Base-by-base conservation (phyloP, 1,284 basidiomycete genomes). In the Ustilago trichophora region DNA sequence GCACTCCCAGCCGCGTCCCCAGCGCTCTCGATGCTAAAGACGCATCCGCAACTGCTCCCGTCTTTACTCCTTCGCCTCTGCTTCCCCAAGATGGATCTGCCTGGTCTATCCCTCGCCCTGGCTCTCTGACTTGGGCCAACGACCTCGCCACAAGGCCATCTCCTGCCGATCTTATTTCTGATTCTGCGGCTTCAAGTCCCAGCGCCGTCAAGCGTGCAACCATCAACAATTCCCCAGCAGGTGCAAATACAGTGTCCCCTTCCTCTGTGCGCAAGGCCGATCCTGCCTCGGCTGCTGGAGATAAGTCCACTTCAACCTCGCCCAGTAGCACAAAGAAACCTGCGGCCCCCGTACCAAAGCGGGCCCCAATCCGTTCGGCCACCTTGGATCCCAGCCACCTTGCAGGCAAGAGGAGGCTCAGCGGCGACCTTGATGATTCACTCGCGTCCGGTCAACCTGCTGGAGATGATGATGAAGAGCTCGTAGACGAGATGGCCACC, bases 311-410 rank as follows among this genome's bases (percentile, higher is more conserved):
- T 4, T 22, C 40, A 13, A 18, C 27, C 3, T 52, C 60, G 5
- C 48, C 53, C 0, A 56, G 16, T 38, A 49, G 15, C 44, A 35
- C 27, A 29, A 53, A 48, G 36, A 45, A 53, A 24, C 12, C 62
- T 19, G 51, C 54, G 9, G 51, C 62, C 8, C 50, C 62, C 21
- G 51, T 54, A 10, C 55, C 54, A 36, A 65, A 65, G 38, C 62
- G 55, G 13, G 65, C 58, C 3, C 65, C 65, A 9, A 58, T 68
- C 26, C 65, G 65, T 31, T 68, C 65, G 4, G 37, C 54, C 11
- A 68, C 65, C 10, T 25, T 68, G 6, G 65, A 68, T 15, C 58
- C 65, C 4, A 62, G 50, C 6, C 65, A 68, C 3, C 43, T 68
- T 12, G 57, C 50, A 19, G 22, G 36, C 26, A 65, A 51, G 16